Percentiles rank a stretch among this genome's conserved stretches.
phyloP scores from a whole-genome alignment of 768 basidiomycete species.

The Boletus sp. region DNA sequence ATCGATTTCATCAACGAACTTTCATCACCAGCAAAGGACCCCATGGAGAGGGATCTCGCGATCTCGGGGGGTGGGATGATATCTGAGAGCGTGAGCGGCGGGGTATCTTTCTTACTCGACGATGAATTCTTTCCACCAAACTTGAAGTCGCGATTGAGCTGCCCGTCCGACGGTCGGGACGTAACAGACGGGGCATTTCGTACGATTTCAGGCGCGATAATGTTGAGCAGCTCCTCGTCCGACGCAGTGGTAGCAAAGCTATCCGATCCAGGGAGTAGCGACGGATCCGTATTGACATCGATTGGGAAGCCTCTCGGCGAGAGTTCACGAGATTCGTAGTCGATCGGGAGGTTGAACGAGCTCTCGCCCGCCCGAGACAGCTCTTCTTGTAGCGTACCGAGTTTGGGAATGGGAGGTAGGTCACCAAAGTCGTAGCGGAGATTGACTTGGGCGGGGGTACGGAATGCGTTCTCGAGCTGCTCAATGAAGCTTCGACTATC shows the following conservation, averaged over 20 bases:
- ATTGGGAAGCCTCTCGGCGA: conserved; percentile 16
- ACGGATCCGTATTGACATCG: conserved; percentile 34
- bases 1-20: conserved; percentile 56
- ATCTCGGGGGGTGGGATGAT: conserved; percentile 68
- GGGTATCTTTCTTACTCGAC: conserved; percentile 5
- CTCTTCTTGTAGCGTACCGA: conserved; percentile 38
- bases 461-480: conserved; percentile 77
- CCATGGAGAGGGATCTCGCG: conserved; percentile 45
- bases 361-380: conserved; percentile 21
- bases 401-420: conserved; percentile 50
- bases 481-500: conserved; percentile 77
- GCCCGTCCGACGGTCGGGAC: conserved; percentile 56
- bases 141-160: conserved; percentile 68
- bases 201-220: conserved; percentile 15
- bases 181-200: conserved; percentile 31
- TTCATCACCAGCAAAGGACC: conserved; percentile 45
- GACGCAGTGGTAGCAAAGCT: conserved; percentile 26
- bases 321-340: conserved; percentile 16
- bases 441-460: conserved; percentile 68
- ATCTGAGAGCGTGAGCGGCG: conserved; percentile 58
- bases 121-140: conserved; percentile 54
- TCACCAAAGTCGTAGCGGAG: conserved; percentile 47
- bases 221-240: conserved; percentile 32
- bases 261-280: conserved; percentile 39
- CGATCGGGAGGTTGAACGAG: conserved; percentile 19